Conservation (phyloP, 441 rosid species). For the Macaranga tanarius region DNA sequence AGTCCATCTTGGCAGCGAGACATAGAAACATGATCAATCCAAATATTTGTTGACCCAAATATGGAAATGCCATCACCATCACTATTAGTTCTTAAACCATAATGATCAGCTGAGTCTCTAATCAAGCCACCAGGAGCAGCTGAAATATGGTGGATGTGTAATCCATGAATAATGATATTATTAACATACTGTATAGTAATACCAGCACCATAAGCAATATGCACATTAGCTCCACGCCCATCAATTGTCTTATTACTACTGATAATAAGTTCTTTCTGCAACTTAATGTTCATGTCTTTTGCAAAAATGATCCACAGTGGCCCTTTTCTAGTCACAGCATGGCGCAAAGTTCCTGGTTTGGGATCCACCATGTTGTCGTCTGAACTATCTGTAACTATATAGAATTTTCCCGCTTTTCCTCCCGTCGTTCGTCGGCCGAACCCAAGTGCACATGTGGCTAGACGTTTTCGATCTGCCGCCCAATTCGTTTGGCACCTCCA, state of each 20-base stretch:
- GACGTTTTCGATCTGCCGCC: constrained; percentile 48
- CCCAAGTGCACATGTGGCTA: constrained; percentile 80
- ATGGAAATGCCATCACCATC: constrained; percentile 82
- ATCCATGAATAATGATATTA: constrained; percentile 64
- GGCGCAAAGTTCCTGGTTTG: constrained; percentile 76
- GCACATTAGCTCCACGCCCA: constrained; percentile 58
- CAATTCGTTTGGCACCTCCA: constrained; percentile 62
- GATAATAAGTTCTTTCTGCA: constrained; percentile 63
- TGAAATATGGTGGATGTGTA: constrained; percentile 49
- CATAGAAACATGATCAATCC: constrained; percentile 90
- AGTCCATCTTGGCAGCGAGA: constrained; percentile 62
- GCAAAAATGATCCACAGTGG: constrained; percentile 89
- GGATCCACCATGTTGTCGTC: constrained; percentile 63
- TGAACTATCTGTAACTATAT: constrained; percentile 64
- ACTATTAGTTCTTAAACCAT: constrained; percentile 50
- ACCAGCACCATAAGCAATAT: constrained; percentile 65
- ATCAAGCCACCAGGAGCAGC: constrained; percentile 48
- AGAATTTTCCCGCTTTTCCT: constrained; percentile 64
- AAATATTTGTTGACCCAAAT: constrained; percentile 56
- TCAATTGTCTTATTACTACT: constrained; percentile 67
- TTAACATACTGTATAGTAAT: constrained; percentile 49
- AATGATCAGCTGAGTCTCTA: constrained; percentile 49
- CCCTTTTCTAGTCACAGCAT: constrained; percentile 71
- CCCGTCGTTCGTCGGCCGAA: constrained; percentile 79
- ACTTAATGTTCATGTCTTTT: constrained; percentile 60